Evolutionary conservation across 208 protist genomes (phyloP), one percentile per base, ranked within the genome.

Genomic region (Trypanosoma brucei): DNA sequence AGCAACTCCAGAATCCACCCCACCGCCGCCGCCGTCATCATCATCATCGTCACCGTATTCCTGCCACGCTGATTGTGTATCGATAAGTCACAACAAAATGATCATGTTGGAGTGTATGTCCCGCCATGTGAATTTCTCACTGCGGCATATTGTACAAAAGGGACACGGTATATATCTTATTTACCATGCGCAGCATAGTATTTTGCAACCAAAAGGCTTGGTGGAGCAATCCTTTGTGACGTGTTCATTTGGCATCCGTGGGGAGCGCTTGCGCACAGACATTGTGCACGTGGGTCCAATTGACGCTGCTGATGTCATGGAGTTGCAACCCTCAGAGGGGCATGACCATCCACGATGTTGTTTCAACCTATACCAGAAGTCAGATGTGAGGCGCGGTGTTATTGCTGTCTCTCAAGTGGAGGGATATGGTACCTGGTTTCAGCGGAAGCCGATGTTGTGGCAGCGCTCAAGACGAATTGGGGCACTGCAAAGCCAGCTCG

Each of bases 371-470:
- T 22, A 22, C 7, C 46, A 75, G 3, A 85, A 84, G 62, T 48
- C 55, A 34, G 45, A 73, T 22, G 74, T 89, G 40, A 67, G 68
- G 14, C 82, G 84, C 22, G 89, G 83, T 9, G 86, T 95, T 4
- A 76, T 95, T 59, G 89, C 84, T 9, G 63, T 92, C 40, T 92
- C 84, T 38, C 81, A 80, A 62, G 84, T 92, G 33, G 81, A 91
- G 58, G 86, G 86, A 9, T 92, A 93, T 65, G 86, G 84, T 55
- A 90, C 84, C 39, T 92, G 84, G 84, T 92, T 93, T 57, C 80
- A 92, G 71, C 85, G 89, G 34, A 89, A 90, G 71, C 80, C 84
- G 39, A 95, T 95, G 89, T 76, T 95, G 33, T 92, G 85, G 85
- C 84, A 92, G 70, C 89, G 89, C 14, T 87, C 86, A 1, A 75